phyloP scores from a whole-genome alignment of 352 stramenopile species.

The Thraustotheca clavata region DNA sequence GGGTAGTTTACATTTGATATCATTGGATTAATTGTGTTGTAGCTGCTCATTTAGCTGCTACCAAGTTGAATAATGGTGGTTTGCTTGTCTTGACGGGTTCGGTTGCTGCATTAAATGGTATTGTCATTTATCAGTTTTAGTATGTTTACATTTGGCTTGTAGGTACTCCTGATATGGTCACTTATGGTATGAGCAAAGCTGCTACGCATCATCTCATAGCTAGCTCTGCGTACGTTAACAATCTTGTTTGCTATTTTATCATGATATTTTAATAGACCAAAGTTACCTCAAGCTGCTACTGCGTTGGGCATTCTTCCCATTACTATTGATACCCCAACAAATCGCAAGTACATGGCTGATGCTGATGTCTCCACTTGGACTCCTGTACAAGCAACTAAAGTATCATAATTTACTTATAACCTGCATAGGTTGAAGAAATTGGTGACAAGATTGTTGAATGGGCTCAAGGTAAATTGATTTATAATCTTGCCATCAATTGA shows the following conservation, averaged over 20 bases:
- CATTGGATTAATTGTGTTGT: not conserved
- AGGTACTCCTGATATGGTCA: slow-evolving; percentile 75
- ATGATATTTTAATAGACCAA: not conserved
- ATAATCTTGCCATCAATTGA: not conserved
- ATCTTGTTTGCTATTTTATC: not conserved
- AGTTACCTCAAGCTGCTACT: slow-evolving; percentile 33
- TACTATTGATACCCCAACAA: slow-evolving; percentile 85
- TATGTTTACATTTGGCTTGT: not conserved
- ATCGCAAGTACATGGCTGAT: slow-evolving; percentile 80
- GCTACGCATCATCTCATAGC: slow-evolving; percentile 84
- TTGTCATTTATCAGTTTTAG: not conserved
- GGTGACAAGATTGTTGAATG: slow-evolving; percentile 69
- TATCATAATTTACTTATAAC: not conserved
- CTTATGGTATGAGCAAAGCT: slow-evolving; percentile 84
- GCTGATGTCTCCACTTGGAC: slow-evolving; percentile 81
- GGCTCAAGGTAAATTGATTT: slow-evolving; percentile 27
- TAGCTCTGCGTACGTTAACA: slow-evolving; percentile 55
- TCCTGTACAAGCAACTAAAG: slow-evolving; percentile 30
- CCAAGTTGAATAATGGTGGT: slow-evolving; percentile 46
- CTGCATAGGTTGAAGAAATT: slow-evolving; percentile 49
- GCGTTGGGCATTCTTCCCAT: slow-evolving; percentile 59
- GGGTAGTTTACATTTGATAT: slow-evolving; percentile 27
- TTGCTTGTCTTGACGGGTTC: slow-evolving; percentile 79
- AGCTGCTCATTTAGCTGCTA: slow-evolving; percentile 77
- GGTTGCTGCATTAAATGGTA: slow-evolving; percentile 60